Conservation (phyloP, 768 basidiomycete species). For the Rhizopogon vesiculosus region DNA sequence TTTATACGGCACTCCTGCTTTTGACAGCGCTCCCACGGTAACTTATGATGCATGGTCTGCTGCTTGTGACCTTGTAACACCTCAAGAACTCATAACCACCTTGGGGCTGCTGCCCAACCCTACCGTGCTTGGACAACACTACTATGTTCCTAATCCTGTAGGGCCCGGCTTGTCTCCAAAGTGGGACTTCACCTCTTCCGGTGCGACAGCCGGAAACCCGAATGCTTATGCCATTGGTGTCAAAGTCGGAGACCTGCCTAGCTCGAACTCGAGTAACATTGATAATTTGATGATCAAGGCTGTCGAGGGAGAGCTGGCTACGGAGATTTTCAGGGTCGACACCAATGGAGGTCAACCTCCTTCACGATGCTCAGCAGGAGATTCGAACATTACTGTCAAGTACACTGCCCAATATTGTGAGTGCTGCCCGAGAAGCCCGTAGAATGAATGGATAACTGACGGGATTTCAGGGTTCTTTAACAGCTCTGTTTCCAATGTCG, state of each 20-base stretch:
- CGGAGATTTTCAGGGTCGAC: slow-evolving; percentile 45
- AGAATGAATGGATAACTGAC: neutral
- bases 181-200: slow-evolving; percentile 51
- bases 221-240: slow-evolving; percentile 45
- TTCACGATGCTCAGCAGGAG: slow-evolving; percentile 39
- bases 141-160: slow-evolving; percentile 46
- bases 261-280: slow-evolving; percentile 42
- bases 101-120: slow-evolving; percentile 8
- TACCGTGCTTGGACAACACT: slow-evolving; percentile 45
- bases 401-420: slow-evolving; percentile 51
- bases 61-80: slow-evolving; percentile 12
- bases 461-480: neutral
- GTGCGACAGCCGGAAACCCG: slow-evolving; percentile 33
- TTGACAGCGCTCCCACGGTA: slow-evolving; percentile 23
- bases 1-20: slow-evolving; percentile 28
- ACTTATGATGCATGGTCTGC: slow-evolving; percentile 28
- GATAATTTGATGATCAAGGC: slow-evolving; percentile 51
- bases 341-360: slow-evolving; percentile 55
- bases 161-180: slow-evolving; percentile 41
- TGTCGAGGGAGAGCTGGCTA: slow-evolving; percentile 45
- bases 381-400: slow-evolving; percentile 40
- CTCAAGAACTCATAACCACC: slow-evolving; percentile 10
- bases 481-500: too few species aligned
- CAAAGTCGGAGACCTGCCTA: slow-evolving; percentile 35
- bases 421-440: slow-evolving; percentile 11